Evolutionary conservation across 2,329 filamentous ascomycete species (phyloP).

Genomic region (Fusarium graminum): DNA sequence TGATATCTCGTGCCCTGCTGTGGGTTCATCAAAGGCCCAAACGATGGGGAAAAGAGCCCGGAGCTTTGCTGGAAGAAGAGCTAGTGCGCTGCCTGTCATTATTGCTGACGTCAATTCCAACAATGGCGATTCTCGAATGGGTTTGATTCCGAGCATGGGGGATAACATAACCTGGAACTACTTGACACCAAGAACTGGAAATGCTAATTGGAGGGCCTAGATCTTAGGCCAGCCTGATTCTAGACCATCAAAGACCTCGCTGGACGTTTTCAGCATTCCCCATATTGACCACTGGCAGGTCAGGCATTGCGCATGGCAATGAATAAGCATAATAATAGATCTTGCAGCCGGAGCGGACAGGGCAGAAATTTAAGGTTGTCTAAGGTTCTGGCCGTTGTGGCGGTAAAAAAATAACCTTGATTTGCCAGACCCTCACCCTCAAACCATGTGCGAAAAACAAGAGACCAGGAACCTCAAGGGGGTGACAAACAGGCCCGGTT

Average conservation of each 20-base stretch:
- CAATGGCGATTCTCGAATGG: neutral
- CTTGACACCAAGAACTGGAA: neutral
- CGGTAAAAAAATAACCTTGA: constrained; percentile 37
- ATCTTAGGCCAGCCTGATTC: constrained; percentile 1
- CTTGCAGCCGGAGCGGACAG: constrained; percentile 19
- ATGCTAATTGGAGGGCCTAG: neutral
- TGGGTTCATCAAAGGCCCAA: neutral
- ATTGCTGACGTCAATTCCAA: constrained; percentile 23
- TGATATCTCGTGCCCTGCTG: neutral
- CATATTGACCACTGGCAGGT: constrained; percentile 1
- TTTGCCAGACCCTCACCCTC: constrained; percentile 18
- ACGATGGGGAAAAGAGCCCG: neutral
- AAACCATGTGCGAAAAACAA: constrained; percentile 35
- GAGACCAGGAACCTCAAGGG: neutral
- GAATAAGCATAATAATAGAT: constrained; percentile 32
- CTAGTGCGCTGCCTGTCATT: constrained; percentile 3
- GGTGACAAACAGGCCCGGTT: neutral
- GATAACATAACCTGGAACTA: neutral
- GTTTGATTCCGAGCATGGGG: constrained; percentile 1
- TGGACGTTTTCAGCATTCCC: neutral
- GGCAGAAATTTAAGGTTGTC: constrained; percentile 27
- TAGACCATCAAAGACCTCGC: neutral
- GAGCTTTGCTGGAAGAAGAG: constrained; percentile 16
- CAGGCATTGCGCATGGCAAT: constrained; percentile 20
- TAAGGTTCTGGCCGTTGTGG: constrained; percentile 28